Evolutionary conservation across 1,284 basidiomycete genomes (phyloP), one percentile per base, ranked within the genome.

Genomic region (Rhodotorula sp.): DNA sequence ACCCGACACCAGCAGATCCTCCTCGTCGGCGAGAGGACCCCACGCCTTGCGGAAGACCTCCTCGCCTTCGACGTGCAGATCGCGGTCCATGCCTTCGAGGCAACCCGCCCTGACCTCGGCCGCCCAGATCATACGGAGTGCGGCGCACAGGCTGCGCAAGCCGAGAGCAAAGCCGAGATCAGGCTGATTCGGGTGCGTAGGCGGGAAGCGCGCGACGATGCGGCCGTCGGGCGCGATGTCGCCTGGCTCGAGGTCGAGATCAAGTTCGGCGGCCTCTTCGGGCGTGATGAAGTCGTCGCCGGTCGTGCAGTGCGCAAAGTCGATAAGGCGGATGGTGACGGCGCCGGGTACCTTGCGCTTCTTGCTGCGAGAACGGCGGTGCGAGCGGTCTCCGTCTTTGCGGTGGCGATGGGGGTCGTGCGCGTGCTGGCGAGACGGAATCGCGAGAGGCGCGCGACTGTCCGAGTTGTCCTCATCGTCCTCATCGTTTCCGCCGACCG

Each of bases 291-390:
- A 98, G 80, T 99, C 96, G 56, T 86, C 85, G 11, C 95, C 95
- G 0, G 94, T 98, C 13, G 94, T 98, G 68, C 95, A 98, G 80
- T 98, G 95, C 11, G 95, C 96, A 82, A 99, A 99, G 81, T 99
- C 95, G 69, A 99, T 96, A 66, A 99, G 88, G 36, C 94, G 91
- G 73, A 99, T 91, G 77, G 92, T 93, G 68, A 99, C 87, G 80
- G 96, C 93, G 52, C 96, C 96, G 30, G 71, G 73, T 9, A 68
- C 57, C 36, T 71, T 65, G 56, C 58, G 59, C 60, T 69, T 66
- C 57, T 68, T 73, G 59, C 59, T 70, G n/a, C 59, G 62, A 3
- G 34, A 39, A 13, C 67, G 66, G 44, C 58, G 66, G 29, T 29
- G 34, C 27, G 58, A 13, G 34, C 47, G 59, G 27, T 56, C 44